Conservation (phyloP, 176 grass and related monocot genomes). For the Zoysia japonica region DNA sequence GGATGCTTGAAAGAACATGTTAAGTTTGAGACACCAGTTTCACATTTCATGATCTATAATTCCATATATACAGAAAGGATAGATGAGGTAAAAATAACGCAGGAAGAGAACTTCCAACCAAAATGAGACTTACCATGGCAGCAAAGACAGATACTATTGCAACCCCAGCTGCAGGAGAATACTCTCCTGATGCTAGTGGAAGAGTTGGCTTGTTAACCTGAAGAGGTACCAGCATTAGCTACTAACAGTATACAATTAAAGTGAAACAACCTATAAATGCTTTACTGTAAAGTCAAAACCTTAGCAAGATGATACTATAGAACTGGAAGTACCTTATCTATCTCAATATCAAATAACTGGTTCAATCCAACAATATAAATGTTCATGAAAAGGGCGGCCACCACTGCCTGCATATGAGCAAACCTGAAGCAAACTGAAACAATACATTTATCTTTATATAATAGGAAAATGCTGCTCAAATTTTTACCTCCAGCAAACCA, state of each 20-base stretch:
- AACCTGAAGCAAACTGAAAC: slow-evolving; percentile 31
- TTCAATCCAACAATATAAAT: slow-evolving; percentile 99
- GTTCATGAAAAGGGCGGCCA: slow-evolving; percentile 96
- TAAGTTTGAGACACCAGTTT: not conserved
- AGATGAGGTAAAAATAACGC: not conserved
- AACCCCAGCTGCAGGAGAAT: slow-evolving; percentile 72
- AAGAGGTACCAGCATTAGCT: slow-evolving; percentile 30
- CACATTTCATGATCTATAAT: not conserved
- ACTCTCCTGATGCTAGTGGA: slow-evolving; percentile 95
- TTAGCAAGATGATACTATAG: not conserved
- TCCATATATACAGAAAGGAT: slow-evolving; percentile 2
- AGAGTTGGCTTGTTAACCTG: slow-evolving; percentile 98
- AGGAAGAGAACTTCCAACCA: not conserved
- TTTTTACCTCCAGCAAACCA: slow-evolving; percentile 78
- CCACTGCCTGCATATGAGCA: slow-evolving; percentile 58
- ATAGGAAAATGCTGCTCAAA: slow-evolving; percentile 34
- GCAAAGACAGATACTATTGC: slow-evolving; percentile 74
- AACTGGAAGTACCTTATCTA: slow-evolving; percentile 74
- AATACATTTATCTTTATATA: not conserved
- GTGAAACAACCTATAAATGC: slow-evolving; percentile 19
- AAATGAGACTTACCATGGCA: slow-evolving; percentile 57
- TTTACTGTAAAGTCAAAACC: not conserved
- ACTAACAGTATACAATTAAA: not conserved
- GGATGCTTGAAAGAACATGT: not conserved
- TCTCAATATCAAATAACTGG: slow-evolving; percentile 92